Base-by-base conservation (phyloP, 1,284 basidiomycete species). In the Neonothopanus nambi region DNA sequence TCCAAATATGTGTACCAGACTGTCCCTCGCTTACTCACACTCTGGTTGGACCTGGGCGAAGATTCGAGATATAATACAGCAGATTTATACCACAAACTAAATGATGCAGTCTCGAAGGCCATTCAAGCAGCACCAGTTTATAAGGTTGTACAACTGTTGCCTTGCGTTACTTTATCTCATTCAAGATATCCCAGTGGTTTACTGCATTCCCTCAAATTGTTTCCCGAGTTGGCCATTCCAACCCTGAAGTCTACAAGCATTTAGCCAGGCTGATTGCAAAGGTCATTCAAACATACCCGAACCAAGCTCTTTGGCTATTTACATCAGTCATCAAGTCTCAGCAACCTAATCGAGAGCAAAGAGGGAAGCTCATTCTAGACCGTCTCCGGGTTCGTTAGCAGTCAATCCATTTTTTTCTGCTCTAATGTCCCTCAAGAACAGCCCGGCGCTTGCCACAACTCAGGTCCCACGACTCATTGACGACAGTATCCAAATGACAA, bases 1-100 rank as follows among this genome's bases (percentile, higher is more conserved):
- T 94, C 95, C 42, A 99, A 99, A 75, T 98, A 91, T 70, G 91
- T 98, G 46, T 99, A 96, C 69, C 95, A 98, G 67, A 95, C 94
- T 0, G 84, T 99, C 62, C 96, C 97, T 1, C 85, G 97, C 35
- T 79, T 98, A 58, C 80, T 99, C 12, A 99, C 95, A 0, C 83
- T 99, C 40, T 99, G 96, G 95, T 77, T 99, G 48, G 95, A 98
- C 65, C 73, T 92, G 56, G 95, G 91, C n/a, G 94, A 95, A 65
- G 74, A 82, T 48, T 57, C 61, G 18, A 67, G 61, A 5, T 57
- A 68, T 17, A 60, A 67, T 13, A 59, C 59, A 11, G 70, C 66
- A 21, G 73, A 79, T 17, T 65, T 73, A 11, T 90, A 82, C 64
- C 64, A 61, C 20, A 79, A 79, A 61, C 77, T 91, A 59, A 88